Base-by-base conservation (phyloP, 441 rosid genomes). In the Eutrema salsugineum region DNA sequence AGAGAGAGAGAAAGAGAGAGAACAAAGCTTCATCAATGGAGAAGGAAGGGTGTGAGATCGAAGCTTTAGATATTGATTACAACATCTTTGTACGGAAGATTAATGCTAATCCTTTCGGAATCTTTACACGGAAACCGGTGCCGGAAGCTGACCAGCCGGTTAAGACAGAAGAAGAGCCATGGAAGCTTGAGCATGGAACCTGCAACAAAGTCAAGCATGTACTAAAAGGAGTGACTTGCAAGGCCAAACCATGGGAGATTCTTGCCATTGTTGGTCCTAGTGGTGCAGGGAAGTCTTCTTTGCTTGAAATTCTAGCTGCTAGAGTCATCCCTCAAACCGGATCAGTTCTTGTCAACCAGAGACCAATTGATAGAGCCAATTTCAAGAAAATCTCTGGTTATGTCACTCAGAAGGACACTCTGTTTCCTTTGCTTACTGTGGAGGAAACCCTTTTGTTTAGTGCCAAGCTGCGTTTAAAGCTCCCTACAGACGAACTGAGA, bases 241-340 rank as follows among this genome's bases (percentile, higher is more conserved):
- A 77, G 42, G 99, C 99, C 11, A 94, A 80, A 67, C 97, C 98
- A 0, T 87, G 96, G 97, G 98, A 92, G 80, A 84, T 94, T 75
- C 87, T 92, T 0, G 99, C 98, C 39, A 87, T 94, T 60, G 93
- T 89, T 20, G 99, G 97, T 35, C 97, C 99, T n/a, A 91, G 97
- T 48, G 99, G 99, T 19, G 95, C 98, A 15, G 99, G 99, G 40
- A 94, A 92, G 74, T 88, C 99, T 22, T 84, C 98, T 38, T 71
- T 94, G 28, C 94, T 92, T 19, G 96, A 86, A 70, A 86, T 92
- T 77, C 84, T 92, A 3, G 88, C 97, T 0, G 93, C 88, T 20
- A 86, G 81, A 60, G 76, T 83, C 65, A 43, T 81, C 3, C 97
- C 93, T 10, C 85, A 84, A 57, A 73, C 55, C 33, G 99, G 97